Conservation (phyloP, 768 basidiomycete species). For the Phylloporus sp. region DNA sequence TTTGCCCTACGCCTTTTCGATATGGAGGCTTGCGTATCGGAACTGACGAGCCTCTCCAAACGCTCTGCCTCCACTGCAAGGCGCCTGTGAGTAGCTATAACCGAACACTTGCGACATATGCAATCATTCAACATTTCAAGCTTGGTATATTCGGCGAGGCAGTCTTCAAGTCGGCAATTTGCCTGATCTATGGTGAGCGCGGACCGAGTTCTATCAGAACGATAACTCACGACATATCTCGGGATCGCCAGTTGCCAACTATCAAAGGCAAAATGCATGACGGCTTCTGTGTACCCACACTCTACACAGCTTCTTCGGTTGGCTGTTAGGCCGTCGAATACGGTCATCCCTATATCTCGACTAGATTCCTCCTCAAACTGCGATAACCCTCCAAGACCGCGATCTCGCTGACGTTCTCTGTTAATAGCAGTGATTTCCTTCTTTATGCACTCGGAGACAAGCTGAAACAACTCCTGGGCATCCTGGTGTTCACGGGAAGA, state of each 20-base stretch:
- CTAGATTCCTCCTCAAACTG: slow-evolving; percentile 17
- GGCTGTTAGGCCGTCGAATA: slow-evolving; percentile 89
- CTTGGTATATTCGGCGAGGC: slow-evolving; percentile 83
- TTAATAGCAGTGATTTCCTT: slow-evolving; percentile 76
- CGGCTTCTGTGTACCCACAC: slow-evolving; percentile 92
- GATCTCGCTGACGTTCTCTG: slow-evolving; percentile 64
- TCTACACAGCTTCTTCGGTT: slow-evolving; percentile 82
- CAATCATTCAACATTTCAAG: slow-evolving; percentile 89
- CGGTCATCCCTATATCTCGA: slow-evolving; percentile 54
- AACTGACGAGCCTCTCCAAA: slow-evolving; percentile 38
- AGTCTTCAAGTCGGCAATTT: slow-evolving; percentile 72
- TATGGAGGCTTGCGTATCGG: slow-evolving; percentile 45
- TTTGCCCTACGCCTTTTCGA: slow-evolving; percentile 76
- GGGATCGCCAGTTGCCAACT: slow-evolving; percentile 81
- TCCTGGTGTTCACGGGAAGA: slow-evolving; percentile 95
- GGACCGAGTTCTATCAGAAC: slow-evolving; percentile 1
- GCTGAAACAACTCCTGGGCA: slow-evolving; percentile 96
- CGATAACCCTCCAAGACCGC: slow-evolving; percentile 62
- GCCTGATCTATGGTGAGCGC: slow-evolving; percentile 37
- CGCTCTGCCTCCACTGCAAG: slow-evolving; percentile 60
- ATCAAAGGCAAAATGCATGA: slow-evolving; percentile 88
- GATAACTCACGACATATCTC: slow-evolving; percentile 48
- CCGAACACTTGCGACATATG: slow-evolving; percentile 87
- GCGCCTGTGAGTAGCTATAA: slow-evolving; percentile 69
- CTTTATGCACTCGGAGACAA: slow-evolving; percentile 86